Evolutionary conservation across 768 basidiomycete genomes (phyloP).

Genomic region (Kwoniella heveanensis): DNA sequence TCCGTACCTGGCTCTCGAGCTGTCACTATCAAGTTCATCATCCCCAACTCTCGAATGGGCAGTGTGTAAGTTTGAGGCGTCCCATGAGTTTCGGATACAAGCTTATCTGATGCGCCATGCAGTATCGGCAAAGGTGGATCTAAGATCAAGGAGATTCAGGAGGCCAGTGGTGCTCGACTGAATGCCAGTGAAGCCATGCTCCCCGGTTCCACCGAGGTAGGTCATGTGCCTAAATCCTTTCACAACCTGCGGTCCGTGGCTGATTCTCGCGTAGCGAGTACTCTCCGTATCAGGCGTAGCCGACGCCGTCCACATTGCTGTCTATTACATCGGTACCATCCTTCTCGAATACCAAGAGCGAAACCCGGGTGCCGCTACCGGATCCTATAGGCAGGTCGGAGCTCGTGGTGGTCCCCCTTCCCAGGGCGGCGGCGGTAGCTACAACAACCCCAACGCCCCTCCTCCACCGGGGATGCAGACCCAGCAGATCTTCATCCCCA

Average conservation of each 20-base stretch:
- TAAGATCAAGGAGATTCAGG: slow-evolving; percentile 99
- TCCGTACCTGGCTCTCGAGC: slow-evolving; percentile 97
- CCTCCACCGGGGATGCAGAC: slow-evolving; percentile 66
- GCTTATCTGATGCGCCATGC: neutral
- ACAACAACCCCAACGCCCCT: slow-evolving; percentile 24
- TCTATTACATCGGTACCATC: slow-evolving; percentile 98
- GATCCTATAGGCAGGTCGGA: slow-evolving; percentile 67
- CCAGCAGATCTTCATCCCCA: slow-evolving; percentile 97
- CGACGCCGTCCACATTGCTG: slow-evolving; percentile 98
- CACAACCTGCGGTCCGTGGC: too few relatives aligned
- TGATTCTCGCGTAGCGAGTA: slow-evolving; percentile 68
- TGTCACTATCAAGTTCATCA: slow-evolving; percentile 99
- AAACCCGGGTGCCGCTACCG: slow-evolving; percentile 58
- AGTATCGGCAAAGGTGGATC: slow-evolving; percentile 91
- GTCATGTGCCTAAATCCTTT: neutral
- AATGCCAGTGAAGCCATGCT: slow-evolving; percentile 99
- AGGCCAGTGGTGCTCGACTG: slow-evolving; percentile 91
- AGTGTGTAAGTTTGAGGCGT: slow-evolving; percentile 63
- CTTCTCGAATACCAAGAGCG: slow-evolving; percentile 75
- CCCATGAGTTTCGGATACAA: too few relatives aligned
- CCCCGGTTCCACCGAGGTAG: slow-evolving; percentile 97
- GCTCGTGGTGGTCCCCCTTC: slow-evolving; percentile 52
- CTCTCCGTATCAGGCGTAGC: slow-evolving; percentile 97
- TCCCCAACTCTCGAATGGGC: slow-evolving; percentile 98
- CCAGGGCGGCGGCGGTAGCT: slow-evolving; percentile 52